Base-by-base conservation (phyloP, 345 rosid species). In the Raphanus sativus region DNA sequence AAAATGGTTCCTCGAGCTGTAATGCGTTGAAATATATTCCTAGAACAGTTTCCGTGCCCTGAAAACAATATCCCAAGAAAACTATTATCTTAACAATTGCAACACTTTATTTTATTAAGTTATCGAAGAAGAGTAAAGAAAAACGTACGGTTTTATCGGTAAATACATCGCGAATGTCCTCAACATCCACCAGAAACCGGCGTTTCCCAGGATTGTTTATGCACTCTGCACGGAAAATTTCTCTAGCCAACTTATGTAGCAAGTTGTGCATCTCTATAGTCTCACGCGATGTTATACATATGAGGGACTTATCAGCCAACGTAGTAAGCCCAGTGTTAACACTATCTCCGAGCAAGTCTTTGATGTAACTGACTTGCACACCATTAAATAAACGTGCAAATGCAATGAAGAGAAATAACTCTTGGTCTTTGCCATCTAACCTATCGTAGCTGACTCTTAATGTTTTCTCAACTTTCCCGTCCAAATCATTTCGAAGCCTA, bases 231-330 rank as follows among this genome's bases (percentile, higher is more conserved):
- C 62, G 81, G 8, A 76, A 61, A 50, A 80, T 54, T 8, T 64
- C 54, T 62, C 62, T 5, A 29, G 81, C 81, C 76, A 83, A n/a
- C 34, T 72, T 75, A 17, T 73, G 75, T 10, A 78, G 55, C 71
- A 76, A 66, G 26, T 40, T 65, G 67, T 84, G 83, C 79, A 84
- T 76, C 0, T 66, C 2, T 0, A 81, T 36, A 45, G 38, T 45
- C 6, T 25, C 13, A 3, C 0, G 12, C 21, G 68, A 3, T 3
- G 72, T 56, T 28, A 71, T 11, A 56, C 67, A 12, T 38, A 84
- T 15, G 13, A 84, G 75, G 25, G 70, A 77, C 24, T 71, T 84
- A 1, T 79, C 73, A 6, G 55, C 0, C 0, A 84, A 78, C 4
- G 15, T 15, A 29, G 0, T 50, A 8, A 69, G 4, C 8, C 40